phyloP scores from a whole-genome alignment of 2,329 filamentous ascomycete genomes.

The Colletotrichum endophyticum region DNA sequence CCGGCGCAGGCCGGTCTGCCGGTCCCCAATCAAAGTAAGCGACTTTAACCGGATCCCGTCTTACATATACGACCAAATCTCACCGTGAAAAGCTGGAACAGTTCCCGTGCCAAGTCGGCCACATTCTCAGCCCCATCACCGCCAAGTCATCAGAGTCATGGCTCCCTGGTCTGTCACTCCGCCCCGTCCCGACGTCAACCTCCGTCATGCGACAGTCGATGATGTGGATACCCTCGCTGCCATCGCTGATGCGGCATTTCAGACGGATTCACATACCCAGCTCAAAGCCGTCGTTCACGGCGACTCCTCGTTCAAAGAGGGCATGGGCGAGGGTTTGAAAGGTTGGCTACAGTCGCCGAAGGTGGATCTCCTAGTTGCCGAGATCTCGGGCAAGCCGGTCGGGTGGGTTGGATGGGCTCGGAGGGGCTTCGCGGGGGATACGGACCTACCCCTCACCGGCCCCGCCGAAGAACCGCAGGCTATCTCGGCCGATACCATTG shows the following conservation, averaged over 20 bases:
- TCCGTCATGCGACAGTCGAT: neutral
- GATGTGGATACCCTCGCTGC: slow-evolving; percentile 35
- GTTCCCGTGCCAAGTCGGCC: neutral
- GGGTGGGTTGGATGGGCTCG: slow-evolving; percentile 40
- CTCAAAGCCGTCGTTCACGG: slow-evolving; percentile 36
- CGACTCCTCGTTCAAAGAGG: slow-evolving; percentile 29
- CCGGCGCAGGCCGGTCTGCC: neutral
- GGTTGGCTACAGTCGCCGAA: slow-evolving; percentile 27
- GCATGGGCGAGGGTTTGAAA: slow-evolving; percentile 22
- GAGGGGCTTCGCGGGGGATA: slow-evolving; percentile 25
- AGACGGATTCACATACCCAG: slow-evolving; percentile 33
- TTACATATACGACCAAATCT: neutral
- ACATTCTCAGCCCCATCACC: neutral
- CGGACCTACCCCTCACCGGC: slow-evolving; percentile 26
- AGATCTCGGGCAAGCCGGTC: slow-evolving; percentile 31
- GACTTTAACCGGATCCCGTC: neutral
- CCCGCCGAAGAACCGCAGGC: neutral
- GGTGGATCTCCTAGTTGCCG: slow-evolving; percentile 35
- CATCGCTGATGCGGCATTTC: slow-evolving; percentile 35
- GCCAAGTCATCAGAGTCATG: neutral
- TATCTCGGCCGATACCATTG: neutral
- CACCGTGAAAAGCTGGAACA: neutral
- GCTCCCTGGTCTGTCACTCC: neutral
- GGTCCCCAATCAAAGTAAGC: neutral
- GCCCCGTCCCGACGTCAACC: neutral